These are phyloP conservation scores for Pontederia crassipes DNA, from an alignment of 176 grass and related monocot species.

Conservation along the genomic window DNA sequence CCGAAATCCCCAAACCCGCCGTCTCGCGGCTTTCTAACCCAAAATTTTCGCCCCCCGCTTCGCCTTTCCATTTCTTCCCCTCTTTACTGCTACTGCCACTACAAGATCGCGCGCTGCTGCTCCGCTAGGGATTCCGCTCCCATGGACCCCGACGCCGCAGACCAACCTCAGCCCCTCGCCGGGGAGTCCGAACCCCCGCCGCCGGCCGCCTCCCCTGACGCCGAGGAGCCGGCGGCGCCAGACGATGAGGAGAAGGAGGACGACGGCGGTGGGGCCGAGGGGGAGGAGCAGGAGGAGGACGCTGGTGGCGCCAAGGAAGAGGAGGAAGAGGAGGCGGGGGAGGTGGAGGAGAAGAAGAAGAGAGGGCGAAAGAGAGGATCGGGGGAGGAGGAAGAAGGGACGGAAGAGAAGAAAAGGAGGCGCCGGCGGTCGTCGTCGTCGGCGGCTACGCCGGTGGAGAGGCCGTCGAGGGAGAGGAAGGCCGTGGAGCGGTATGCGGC, in stretches of 20 bases:
- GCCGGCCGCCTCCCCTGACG: slow-evolving; percentile 7
- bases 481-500: slow-evolving; percentile 80
- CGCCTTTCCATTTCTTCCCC: no score
- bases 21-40: no score
- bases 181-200: neutral
- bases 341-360: slow-evolving; percentile 9
- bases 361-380: slow-evolving; percentile 1
- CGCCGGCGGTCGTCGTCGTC: slow-evolving; percentile 3
- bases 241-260: neutral
- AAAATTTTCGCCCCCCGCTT: no score
- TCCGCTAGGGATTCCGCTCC: neutral
- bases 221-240: slow-evolving; percentile 21
- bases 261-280: slow-evolving; percentile 25
- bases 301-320: neutral
- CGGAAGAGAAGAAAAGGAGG: slow-evolving; percentile 32
- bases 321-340: slow-evolving; percentile 7
- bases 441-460: slow-evolving; percentile 15
- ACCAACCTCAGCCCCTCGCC: neutral
- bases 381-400: slow-evolving; percentile 19
- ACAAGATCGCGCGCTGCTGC: no score
- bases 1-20: no score
- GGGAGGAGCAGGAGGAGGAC: neutral
- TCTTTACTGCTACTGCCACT: no score
- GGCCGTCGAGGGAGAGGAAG: slow-evolving; percentile 80
- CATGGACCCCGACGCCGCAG: slow-evolving; percentile 31